Base-by-base conservation (phyloP, 345 rosid species). In the Anacardium occidentale region DNA sequence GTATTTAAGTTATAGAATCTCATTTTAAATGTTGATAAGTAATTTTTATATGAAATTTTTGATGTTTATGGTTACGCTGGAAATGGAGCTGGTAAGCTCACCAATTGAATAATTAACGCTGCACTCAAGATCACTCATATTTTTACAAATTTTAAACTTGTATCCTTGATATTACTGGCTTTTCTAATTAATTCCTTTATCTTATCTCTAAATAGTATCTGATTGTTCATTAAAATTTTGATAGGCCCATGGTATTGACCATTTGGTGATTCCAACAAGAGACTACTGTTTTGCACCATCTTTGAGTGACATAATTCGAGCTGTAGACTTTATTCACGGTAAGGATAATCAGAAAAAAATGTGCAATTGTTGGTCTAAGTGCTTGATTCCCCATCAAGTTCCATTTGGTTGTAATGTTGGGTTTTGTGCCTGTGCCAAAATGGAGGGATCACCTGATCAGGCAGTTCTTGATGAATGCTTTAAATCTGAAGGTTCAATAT, bases 221-320 rank as follows among this genome's bases (percentile, higher is more conserved):
- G 58, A 67, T 64, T 32, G 42, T 76, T 59, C 69, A 65, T 10
- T 61, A 13, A 58, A 61, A 76, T 69, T 69, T 79, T 72, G 69
- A 37, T 77, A 93, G 99, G 90, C 87, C 60, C 74, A 84, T 76
- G 83, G 80, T 80, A 93, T 96, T 85, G 83, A 90, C 70, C 99
- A 96, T 85, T 82, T 96, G 84, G 93, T 95, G 81, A 87, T 95
- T 71, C 96, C 99, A 68, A 95, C 99, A 18, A 87, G 97, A 78
- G 99, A 95, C 78, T 95, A 95, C 81, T 95, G 89, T 78, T 95
- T 93, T 87, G 99, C 98, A 63, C 99, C 99, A 29, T 87, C 94
- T 24, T 73, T 93, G 81, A 78, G 74, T 77, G 90, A 90, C 55
- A 88, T 91, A 74, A 86, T 87, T 79, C 93, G 75, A 77, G 99